Evolutionary conservation across 345 rosid species (phyloP).

Genomic region (Eucalyptus dawsonii): DNA sequence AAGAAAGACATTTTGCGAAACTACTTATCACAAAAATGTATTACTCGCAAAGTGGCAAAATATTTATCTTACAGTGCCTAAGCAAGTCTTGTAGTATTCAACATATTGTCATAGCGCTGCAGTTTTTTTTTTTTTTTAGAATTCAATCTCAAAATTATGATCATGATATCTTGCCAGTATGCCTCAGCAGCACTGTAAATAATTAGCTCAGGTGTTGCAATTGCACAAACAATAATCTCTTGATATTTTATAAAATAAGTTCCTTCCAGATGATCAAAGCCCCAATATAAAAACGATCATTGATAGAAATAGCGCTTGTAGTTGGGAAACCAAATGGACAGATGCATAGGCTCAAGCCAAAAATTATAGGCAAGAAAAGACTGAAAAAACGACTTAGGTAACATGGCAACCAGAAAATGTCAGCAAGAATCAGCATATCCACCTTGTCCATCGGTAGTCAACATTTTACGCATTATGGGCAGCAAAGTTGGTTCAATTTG

Average conservation of each 20-base stretch:
- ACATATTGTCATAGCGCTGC: background rate
- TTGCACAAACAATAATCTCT: background rate
- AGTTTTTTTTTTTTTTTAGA: background rate
- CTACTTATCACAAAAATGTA: background rate
- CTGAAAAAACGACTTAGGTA: background rate
- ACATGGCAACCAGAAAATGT: background rate
- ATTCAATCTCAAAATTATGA: background rate
- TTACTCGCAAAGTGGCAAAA: background rate
- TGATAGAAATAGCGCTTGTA: background rate
- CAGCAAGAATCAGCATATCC: background rate
- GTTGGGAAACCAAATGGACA: background rate
- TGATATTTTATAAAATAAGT: background rate
- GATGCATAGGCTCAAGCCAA: background rate
- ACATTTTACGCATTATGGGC: conserved; percentile 87
- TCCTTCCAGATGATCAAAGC: background rate
- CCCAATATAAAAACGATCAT: background rate
- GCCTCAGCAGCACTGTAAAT: background rate
- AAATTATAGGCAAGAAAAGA: background rate
- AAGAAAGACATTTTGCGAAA: background rate
- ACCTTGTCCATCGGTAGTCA: conserved; percentile 99
- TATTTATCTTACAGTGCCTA: background rate
- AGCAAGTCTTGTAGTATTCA: background rate
- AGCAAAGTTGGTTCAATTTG: conserved; percentile 85
- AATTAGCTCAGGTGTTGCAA: background rate
- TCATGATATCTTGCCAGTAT: background rate